These are phyloP conservation scores for Penicillium flavigenum DNA, from an alignment of 495 filamentous ascomycete genomes.

Conservation along the genomic window DNA sequence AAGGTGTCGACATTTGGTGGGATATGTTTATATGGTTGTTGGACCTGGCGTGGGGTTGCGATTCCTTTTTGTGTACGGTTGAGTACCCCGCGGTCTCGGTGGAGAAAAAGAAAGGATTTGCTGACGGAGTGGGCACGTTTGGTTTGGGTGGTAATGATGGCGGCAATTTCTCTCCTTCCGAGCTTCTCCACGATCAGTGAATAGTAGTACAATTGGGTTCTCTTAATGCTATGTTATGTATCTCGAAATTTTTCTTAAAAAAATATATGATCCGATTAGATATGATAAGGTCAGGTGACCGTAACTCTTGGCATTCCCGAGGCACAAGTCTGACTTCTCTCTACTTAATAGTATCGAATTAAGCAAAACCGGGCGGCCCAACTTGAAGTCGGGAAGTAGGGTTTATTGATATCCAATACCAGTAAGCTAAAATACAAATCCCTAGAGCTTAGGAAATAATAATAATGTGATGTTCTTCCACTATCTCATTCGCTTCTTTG, in stretches of 20 bases:
- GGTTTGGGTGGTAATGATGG: not conserved
- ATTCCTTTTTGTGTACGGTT: slow-evolving; percentile 1
- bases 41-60: slow-evolving; percentile 4
- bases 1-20: slow-evolving; percentile 29
- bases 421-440: too few species aligned
- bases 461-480: too few species aligned
- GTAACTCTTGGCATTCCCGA: not conserved
- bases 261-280: slow-evolving; percentile 20
- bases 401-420: too few species aligned
- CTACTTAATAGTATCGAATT: too few species aligned
- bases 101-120: not conserved
- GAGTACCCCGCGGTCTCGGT: slow-evolving; percentile 16
- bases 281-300: slow-evolving; percentile 24
- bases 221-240: not conserved
- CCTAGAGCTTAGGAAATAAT: too few species aligned
- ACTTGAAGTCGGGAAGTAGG: too few species aligned
- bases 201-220: slow-evolving; percentile 7
- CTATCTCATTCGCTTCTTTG: too few species aligned
- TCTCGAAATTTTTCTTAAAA: not conserved
- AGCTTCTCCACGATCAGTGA: not conserved
- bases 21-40: slow-evolving; percentile 11
- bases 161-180: not conserved
- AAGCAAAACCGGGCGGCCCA: too few species aligned
- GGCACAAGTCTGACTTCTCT: too few species aligned
- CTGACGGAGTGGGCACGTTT: not conserved